These are phyloP conservation scores for Microcyclospora tardicrescens DNA, from an alignment of 2,329 filamentous ascomycete species.

Conservation along the genomic window DNA sequence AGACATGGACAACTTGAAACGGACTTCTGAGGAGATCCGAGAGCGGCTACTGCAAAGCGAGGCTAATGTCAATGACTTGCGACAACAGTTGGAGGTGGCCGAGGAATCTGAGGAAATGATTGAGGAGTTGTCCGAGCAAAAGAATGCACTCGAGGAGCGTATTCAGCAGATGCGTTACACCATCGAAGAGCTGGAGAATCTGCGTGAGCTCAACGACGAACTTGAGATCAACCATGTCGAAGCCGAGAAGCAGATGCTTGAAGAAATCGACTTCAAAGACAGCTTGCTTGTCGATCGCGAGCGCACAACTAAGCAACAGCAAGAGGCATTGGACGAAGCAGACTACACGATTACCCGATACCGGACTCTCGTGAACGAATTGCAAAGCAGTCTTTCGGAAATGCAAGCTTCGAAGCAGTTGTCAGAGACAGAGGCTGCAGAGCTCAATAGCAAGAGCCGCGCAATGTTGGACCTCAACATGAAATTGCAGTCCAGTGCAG, in stretches of 20 bases:
- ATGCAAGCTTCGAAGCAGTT: slow-evolving; percentile 86
- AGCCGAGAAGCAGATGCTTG: slow-evolving; percentile 85
- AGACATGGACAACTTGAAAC: slow-evolving; percentile 30
- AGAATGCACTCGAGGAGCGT: slow-evolving; percentile 68
- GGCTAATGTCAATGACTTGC: slow-evolving; percentile 67
- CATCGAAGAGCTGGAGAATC: slow-evolving; percentile 74
- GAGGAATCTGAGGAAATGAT: slow-evolving; percentile 87
- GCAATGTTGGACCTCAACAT: slow-evolving; percentile 96
- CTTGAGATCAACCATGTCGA: slow-evolving; percentile 87
- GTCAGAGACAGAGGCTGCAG: slow-evolving; percentile 82
- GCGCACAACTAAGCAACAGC: slow-evolving; percentile 60
- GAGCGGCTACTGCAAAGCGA: slow-evolving; percentile 63
- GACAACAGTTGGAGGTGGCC: slow-evolving; percentile 80
- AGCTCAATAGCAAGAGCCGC: slow-evolving; percentile 73
- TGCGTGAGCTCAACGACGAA: slow-evolving; percentile 90
- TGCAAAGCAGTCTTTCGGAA: slow-evolving; percentile 80
- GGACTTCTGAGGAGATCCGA: slow-evolving; percentile 56
- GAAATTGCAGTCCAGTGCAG: slow-evolving; percentile 79
- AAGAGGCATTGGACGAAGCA: slow-evolving; percentile 69
- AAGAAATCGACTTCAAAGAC: slow-evolving; percentile 83
- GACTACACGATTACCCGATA: slow-evolving; percentile 84
- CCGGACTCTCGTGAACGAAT: slow-evolving; percentile 70
- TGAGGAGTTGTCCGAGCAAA: slow-evolving; percentile 78
- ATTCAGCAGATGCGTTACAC: slow-evolving; percentile 70
- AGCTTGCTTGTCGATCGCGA: slow-evolving; percentile 70